Conservation (phyloP, 108 stramenopile species). For the Discostella pseudostelligera region DNA sequence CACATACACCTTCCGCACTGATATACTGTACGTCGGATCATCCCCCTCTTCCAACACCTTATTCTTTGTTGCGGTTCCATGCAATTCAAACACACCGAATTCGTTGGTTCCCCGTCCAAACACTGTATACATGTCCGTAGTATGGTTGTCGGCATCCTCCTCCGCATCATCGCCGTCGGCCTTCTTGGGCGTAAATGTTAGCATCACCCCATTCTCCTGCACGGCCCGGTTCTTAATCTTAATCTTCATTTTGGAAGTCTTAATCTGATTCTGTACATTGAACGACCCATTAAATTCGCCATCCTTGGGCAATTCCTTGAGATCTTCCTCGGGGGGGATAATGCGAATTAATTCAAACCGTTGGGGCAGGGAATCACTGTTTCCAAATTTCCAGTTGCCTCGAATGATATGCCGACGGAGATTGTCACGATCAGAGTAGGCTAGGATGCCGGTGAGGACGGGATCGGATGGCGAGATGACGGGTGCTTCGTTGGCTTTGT, state of each 20-base stretch:
- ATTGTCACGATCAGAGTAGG: constrained; percentile 61
- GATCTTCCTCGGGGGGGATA: constrained; percentile 64
- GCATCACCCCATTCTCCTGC: constrained; percentile 70
- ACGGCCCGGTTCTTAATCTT: constrained; percentile 72
- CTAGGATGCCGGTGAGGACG: constrained; percentile 72
- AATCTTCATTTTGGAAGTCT: constrained; percentile 71
- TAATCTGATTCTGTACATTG: constrained; percentile 60
- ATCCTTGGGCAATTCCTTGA: constrained; percentile 61
- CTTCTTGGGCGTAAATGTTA: constrained; percentile 61
- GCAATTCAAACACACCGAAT: constrained; percentile 73
- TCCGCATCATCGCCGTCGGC: not conserved
- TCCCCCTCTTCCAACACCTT: constrained; percentile 39
- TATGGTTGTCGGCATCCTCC: not conserved
- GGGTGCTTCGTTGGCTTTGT: too few species aligned
- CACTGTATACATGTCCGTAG: constrained; percentile 42
- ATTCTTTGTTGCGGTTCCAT: constrained; percentile 65
- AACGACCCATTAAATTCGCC: constrained; percentile 87
- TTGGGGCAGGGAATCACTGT: constrained; percentile 61
- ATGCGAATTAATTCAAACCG: constrained; percentile 79
- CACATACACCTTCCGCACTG: constrained; percentile 69
- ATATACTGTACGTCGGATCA: constrained; percentile 55
- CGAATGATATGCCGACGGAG: constrained; percentile 77
- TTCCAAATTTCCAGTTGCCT: constrained; percentile 87
- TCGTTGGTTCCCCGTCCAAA: constrained; percentile 76
- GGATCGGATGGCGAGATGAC: too few species aligned